Evolutionary conservation across 192 early-diverging fungal species (phyloP), one percentile per base, ranked within the genome.

Genomic region (Mortierella alpina): DNA sequence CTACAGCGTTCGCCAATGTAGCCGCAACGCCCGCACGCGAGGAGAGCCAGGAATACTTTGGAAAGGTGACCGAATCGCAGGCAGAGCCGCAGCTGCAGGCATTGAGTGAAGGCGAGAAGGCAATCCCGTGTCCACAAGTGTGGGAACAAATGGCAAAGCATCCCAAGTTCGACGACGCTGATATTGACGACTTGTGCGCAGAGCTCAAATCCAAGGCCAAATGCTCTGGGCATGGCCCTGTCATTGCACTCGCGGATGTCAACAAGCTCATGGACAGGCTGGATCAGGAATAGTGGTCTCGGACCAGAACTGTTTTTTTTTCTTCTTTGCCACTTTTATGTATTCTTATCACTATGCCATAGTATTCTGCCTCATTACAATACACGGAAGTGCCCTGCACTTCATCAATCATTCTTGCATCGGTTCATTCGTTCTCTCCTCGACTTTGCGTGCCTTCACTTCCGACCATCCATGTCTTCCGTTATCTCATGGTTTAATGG

Each of bases 91-190:
- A 65, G 39, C 53, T 80, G 55, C 70, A 65, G 40, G 65, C 70
- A 53, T 18, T 80, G 39, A 66, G 23, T 0, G 77, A 80, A 22
- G 49, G 66, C 50, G 75, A 70, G 42, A 79, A 81, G 54, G 68
- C 84, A 4, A 73, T 86, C 10, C 63, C 82, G 6, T 86, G 85
- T 51, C 72, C 77, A 12, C 84, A 88, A 46, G 84, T 84, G n/a
- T 90, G 89, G 89, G 87, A 88, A 62, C 75, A 77, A 11, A 67
- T 90, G 58, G 78, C 84, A 50, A 82, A 88, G 65, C 89, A 90
- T 55, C 89, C 89, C 49, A 85, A 84, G 22, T 85, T 88, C 66
- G 89, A 90, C 56, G 87, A 87, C 55, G 79, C 85, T 5, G 84
- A 88, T 56, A 85, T 86, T 55, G 85, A 87, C 57, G 86, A 87